Evolutionary conservation across 257 asterid genomes (phyloP).

Genomic region (Solanum sejunctum): DNA sequence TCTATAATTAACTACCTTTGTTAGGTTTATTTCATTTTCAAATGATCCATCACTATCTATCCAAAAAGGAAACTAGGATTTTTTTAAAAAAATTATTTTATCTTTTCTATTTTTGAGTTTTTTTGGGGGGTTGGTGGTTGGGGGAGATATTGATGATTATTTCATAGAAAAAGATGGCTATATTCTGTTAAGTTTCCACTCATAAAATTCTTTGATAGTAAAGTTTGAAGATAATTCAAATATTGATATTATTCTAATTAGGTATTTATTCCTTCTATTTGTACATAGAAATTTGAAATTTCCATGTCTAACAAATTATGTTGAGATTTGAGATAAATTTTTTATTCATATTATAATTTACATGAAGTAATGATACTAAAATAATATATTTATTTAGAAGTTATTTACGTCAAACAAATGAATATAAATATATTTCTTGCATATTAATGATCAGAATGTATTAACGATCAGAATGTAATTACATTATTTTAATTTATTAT

Average conservation of each 20-base stretch:
- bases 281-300: not conserved
- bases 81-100: not conserved
- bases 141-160: not conserved
- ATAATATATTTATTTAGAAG: not conserved
- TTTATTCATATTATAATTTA: not conserved
- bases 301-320: not conserved
- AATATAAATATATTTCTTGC: not conserved
- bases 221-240: not conserved
- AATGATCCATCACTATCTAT: not conserved
- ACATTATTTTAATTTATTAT: not conserved
- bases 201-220: not conserved
- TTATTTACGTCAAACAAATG: not conserved
- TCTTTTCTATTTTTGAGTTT: not conserved
- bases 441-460: not conserved
- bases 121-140: not conserved
- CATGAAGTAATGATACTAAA: not conserved
- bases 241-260: not conserved
- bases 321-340: not conserved
- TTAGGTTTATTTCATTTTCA: conserved; percentile 3
- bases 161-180: not conserved
- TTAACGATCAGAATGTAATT: not conserved
- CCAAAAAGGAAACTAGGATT: not conserved
- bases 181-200: not conserved
- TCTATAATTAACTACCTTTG: not conserved
- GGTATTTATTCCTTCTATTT: not conserved